phyloP scores from a whole-genome alignment of 768 basidiomycete genomes.

The Suillus variegatus region DNA sequence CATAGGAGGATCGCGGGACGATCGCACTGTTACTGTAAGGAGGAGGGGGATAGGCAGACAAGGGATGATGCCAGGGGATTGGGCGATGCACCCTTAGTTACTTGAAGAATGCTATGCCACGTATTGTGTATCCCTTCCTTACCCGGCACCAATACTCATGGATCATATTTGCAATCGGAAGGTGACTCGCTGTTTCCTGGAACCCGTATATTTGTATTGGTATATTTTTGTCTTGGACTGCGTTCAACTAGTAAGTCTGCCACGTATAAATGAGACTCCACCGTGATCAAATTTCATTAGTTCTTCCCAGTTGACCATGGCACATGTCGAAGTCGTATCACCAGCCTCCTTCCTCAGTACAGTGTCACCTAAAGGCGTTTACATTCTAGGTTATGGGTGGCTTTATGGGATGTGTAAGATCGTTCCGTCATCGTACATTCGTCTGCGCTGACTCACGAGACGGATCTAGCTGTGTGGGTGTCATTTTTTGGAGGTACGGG shows the following conservation, averaged over 20 bases:
- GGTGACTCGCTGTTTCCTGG: not conserved
- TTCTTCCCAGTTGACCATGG: not conserved
- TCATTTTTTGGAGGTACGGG: constrained; percentile 62
- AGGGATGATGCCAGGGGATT: constrained; percentile 51
- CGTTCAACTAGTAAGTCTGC: not conserved
- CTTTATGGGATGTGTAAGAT: constrained; percentile 69
- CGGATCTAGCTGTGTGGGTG: constrained; percentile 51
- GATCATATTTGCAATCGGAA: not conserved
- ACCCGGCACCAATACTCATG: not conserved
- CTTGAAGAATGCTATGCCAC: not conserved
- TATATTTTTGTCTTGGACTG: not conserved
- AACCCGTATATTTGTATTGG: not conserved
- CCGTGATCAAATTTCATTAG: not conserved
- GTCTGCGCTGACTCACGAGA: not conserved
- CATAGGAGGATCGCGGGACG: constrained; percentile 55
- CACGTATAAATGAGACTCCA: not conserved
- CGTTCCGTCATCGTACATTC: not conserved
- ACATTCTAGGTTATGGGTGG: constrained; percentile 61
- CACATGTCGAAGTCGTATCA: not conserved
- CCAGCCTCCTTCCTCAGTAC: constrained; percentile 15
- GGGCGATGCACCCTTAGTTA: constrained; percentile 49
- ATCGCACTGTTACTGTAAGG: constrained; percentile 45
- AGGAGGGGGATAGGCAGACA: constrained; percentile 49
- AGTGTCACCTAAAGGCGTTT: constrained; percentile 35
- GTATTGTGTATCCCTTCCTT: not conserved